Base-by-base conservation (phyloP, 345 rosid genomes). In the Brassica rapa region DNA sequence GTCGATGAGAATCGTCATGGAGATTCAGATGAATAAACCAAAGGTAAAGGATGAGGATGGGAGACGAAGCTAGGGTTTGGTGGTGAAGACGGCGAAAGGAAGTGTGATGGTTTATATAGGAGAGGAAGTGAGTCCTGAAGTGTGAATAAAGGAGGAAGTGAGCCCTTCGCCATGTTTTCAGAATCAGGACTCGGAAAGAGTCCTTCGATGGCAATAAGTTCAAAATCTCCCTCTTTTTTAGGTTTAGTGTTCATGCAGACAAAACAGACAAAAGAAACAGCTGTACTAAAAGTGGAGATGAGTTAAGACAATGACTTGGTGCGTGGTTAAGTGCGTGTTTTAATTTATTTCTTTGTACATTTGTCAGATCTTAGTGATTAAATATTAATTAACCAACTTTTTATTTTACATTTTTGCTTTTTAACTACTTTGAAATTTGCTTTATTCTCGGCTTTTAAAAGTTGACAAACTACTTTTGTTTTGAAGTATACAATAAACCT, bases 121-220 rank as follows among this genome's bases (percentile, higher is more conserved):
- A 3, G 61, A 39, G 60, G 60, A 70, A 23, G 23, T 1, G 80
- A 75, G 83, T 43, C 80, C 80, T 80, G 46, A 80, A 75, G 68
- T 75, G 83, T 41, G 76, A 80, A 80, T 70, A 80, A 70, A 2
- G 8, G 56, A 70, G 61, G 46, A 75, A 65, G 4, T 30, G 68
- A 70, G 83, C 76, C 83, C 80, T 74, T 70, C 43, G 72, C 72
- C 83, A 80, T 80, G 71, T 63, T 80, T 75, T 56, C 80, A 80
- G 67, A 70, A 55, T 27, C 6, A 74, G 68, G 79, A 41, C 79
- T 53, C 33, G 2, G 16, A 14, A 41, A 23, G 62, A n/a, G 83
- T 70, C 83, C 80, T 80, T 75, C 46, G 30, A 21, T 35, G 76
- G 79, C 79, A 80, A 80, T 24, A 16, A 0, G 60, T 59, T 53